Conservation (phyloP, 1,139 yeast genomes). For the Taphrina confusa region DNA sequence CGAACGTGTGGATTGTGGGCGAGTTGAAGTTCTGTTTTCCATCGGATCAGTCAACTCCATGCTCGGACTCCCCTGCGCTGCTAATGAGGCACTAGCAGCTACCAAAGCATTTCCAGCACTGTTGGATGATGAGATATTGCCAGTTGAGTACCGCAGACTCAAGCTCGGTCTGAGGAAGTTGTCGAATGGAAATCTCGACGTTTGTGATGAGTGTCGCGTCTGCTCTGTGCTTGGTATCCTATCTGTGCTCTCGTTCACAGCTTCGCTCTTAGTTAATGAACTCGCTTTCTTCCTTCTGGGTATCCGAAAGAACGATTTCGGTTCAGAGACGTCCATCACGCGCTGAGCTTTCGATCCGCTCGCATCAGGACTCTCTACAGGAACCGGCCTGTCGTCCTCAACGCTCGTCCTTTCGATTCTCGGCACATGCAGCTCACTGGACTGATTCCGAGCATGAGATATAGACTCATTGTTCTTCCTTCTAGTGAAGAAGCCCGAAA, state of each 20-base stretch:
- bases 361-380: too few species aligned
- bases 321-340: background rate
- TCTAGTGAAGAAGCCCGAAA: slow-evolving; percentile 19
- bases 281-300: slow-evolving; percentile 25
- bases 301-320: slow-evolving; percentile 23
- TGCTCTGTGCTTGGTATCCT: slow-evolving; percentile 10
- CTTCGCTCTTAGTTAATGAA: background rate
- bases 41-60: slow-evolving; percentile 16
- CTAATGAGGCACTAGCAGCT: slow-evolving; percentile 22
- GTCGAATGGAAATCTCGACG: slow-evolving; percentile 24
- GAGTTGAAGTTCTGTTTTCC: background rate
- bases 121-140: background rate
- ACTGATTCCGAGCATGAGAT: background rate
- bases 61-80: slow-evolving; percentile 28
- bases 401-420: slow-evolving; percentile 7
- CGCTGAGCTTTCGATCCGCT: background rate
- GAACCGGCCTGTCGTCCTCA: too few species aligned
- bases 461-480: slow-evolving; percentile 6
- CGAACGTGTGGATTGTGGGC: slow-evolving; percentile 11
- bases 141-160: slow-evolving; percentile 12
- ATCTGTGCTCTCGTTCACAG: background rate
- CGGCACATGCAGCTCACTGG: background rate
- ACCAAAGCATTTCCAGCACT: slow-evolving; percentile 11
- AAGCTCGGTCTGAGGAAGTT: slow-evolving; percentile 17
- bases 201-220: slow-evolving; percentile 14